Evolutionary conservation across 2,329 filamentous ascomycete genomes (phyloP).

Genomic region (Xylariales sp.): DNA sequence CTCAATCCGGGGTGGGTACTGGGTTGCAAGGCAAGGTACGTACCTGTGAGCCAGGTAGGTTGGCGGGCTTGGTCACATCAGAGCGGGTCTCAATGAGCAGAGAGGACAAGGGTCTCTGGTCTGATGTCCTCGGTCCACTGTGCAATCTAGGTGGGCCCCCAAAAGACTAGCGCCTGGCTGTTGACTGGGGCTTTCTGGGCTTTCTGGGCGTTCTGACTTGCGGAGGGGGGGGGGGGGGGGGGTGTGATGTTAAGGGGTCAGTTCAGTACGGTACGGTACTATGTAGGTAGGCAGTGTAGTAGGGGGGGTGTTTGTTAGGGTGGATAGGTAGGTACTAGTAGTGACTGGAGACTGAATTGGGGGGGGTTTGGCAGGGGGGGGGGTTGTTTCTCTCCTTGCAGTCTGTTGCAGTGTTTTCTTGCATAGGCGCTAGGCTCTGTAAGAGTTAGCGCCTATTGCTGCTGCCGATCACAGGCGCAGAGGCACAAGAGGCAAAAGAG

Average conservation of each 20-base stretch:
- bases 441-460: constrained; percentile 45
- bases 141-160: constrained; percentile 33
- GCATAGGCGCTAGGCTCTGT: constrained; percentile 45
- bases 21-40: constrained; percentile 21
- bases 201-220: too few species aligned
- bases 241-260: background rate
- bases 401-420: constrained; percentile 43
- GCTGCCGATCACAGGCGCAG: constrained; percentile 45
- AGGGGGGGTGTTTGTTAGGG: background rate
- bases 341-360: background rate
- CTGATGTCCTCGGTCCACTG: constrained; percentile 40
- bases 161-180: constrained; percentile 34
- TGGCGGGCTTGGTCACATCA: constrained; percentile 44
- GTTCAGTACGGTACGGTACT: too few species aligned
- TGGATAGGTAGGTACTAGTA: background rate
- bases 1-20: constrained; percentile 39
- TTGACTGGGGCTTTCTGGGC: constrained; percentile 13
- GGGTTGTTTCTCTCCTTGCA: constrained; percentile 39
- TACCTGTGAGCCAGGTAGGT: constrained; percentile 40
- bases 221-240: too few species aligned
- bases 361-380: constrained; percentile 25
- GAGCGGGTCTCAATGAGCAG: constrained; percentile 47
- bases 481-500: constrained; percentile 21
- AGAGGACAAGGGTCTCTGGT: constrained; percentile 39
- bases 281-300: too few species aligned